phyloP scores from a whole-genome alignment of 352 stramenopile genomes.

The Globisporangium nodosum region DNA sequence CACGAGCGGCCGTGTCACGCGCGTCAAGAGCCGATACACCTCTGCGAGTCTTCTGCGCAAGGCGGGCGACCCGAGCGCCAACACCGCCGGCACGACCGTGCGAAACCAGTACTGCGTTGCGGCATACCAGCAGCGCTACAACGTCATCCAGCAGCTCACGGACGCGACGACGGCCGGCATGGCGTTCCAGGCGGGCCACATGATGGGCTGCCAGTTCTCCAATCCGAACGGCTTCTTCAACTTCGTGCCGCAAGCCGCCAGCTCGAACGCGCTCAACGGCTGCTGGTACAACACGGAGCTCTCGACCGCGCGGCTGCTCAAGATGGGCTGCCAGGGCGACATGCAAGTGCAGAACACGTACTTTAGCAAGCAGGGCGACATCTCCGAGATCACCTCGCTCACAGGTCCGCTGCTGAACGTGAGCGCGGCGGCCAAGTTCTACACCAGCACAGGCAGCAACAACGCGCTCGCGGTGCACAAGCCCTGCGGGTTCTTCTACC shows the following conservation, averaged over 20 bases:
- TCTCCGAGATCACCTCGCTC: slow-evolving; percentile 18
- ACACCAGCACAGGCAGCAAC: slow-evolving; percentile 21
- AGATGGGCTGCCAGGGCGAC: slow-evolving; percentile 25
- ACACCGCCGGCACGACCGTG: slow-evolving; percentile 17
- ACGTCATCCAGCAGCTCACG: slow-evolving; percentile 22
- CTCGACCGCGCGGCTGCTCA: slow-evolving; percentile 22
- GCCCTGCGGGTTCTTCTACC: slow-evolving; percentile 27
- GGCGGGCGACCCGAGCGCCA: slow-evolving; percentile 14
- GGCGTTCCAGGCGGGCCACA: slow-evolving; percentile 24
- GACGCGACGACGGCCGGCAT: slow-evolving; percentile 18
- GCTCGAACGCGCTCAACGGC: slow-evolving; percentile 29
- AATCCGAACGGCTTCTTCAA: slow-evolving; percentile 35
- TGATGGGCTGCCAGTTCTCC: slow-evolving; percentile 30
- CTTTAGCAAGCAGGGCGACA: slow-evolving; percentile 15
- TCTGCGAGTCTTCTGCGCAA: slow-evolving; percentile 25
- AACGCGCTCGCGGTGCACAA: slow-evolving; percentile 15
- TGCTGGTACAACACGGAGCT: slow-evolving; percentile 36
- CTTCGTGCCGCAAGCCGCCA: slow-evolving; percentile 27
- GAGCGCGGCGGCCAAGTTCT: slow-evolving; percentile 13
- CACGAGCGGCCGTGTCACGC: slow-evolving; percentile 14
- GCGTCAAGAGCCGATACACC: slow-evolving; percentile 14
- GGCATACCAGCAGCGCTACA: slow-evolving; percentile 27
- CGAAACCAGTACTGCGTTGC: slow-evolving; percentile 27
- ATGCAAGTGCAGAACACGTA: slow-evolving; percentile 20
- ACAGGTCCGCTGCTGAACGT: slow-evolving; percentile 16